phyloP scores from a whole-genome alignment of 2,329 filamentous ascomycete genomes.

The Cladosporium austrohemisphaericum region DNA sequence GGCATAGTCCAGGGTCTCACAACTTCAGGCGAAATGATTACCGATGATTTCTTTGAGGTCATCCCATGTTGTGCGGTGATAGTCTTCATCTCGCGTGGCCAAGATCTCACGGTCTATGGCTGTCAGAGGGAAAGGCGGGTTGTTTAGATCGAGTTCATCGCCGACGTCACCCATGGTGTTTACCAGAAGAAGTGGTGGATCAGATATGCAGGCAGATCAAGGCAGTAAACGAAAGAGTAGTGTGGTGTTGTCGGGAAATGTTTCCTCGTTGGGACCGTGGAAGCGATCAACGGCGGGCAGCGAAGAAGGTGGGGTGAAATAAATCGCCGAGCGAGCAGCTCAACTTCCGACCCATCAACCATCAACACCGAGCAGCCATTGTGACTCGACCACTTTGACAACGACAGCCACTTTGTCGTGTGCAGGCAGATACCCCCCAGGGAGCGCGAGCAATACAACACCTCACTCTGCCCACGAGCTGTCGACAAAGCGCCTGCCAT shows the following conservation, averaged over 20 bases:
- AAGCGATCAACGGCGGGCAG: too few species aligned
- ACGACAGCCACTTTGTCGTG: background rate
- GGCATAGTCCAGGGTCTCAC: background rate
- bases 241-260: background rate
- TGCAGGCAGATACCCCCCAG: too few species aligned
- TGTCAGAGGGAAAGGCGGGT: constrained; percentile 46
- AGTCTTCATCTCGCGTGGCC: constrained; percentile 51
- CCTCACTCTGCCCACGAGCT: too few species aligned
- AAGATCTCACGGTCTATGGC: constrained; percentile 48
- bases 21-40: constrained; percentile 25
- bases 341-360: too few species aligned
- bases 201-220: too few species aligned
- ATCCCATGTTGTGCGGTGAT: constrained; percentile 50
- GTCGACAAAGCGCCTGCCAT: background rate
- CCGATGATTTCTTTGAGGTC: constrained; percentile 51
- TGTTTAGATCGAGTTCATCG: constrained; percentile 30
- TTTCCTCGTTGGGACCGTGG: background rate
- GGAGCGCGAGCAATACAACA: too few species aligned
- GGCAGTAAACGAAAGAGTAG: too few species aligned
- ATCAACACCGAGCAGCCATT: too few species aligned
- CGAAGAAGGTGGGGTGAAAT: too few species aligned
- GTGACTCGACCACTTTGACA: background rate
- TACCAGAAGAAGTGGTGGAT: too few species aligned
- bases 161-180: constrained; percentile 19
- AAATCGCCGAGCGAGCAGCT: too few species aligned